Percentiles rank a stretch among this genome's conserved stretches.
phyloP scores from a whole-genome alignment of 257 asterid species.

The Scutellaria minor region DNA sequence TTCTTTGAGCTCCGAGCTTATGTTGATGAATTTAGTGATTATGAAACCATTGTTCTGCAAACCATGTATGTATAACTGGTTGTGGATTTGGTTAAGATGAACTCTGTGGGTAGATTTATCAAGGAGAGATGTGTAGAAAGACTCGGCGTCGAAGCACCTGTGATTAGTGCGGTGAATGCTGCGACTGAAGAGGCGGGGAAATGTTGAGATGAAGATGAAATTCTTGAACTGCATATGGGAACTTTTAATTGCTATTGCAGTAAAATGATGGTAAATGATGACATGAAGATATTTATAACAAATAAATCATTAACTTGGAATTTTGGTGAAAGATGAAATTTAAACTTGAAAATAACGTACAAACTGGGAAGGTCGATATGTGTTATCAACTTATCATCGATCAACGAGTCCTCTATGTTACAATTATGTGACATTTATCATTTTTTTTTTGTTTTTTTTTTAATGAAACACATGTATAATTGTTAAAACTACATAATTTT shows the following conservation, averaged over 20 bases:
- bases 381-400: too few relatives aligned
- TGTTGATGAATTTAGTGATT: slow-evolving; percentile 56
- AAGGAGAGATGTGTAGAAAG: slow-evolving; percentile 58
- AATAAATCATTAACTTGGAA: not conserved
- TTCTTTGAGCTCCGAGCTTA: slow-evolving; percentile 48
- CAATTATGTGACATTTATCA: too few relatives aligned
- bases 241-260: slow-evolving; percentile 27
- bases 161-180: slow-evolving; percentile 17
- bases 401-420: too few relatives aligned
- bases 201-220: slow-evolving; percentile 10
- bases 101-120: slow-evolving; percentile 38
- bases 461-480: too few relatives aligned
- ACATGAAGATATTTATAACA: slow-evolving; percentile 32
- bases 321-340: not conserved
- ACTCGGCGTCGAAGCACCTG: slow-evolving; percentile 35
- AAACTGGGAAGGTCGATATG: too few relatives aligned
- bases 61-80: slow-evolving; percentile 44
- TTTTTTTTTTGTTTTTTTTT: too few relatives aligned
- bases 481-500: too few relatives aligned
- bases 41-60: slow-evolving; percentile 57
- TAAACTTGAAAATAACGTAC: not conserved
- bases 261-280: slow-evolving; percentile 29
- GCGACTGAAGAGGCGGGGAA: slow-evolving; percentile 26
- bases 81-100: slow-evolving; percentile 59
- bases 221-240: slow-evolving; percentile 33